Evolutionary conservation across 106 monocot genomes (phyloP).

Genomic region (Allium sativum): DNA sequence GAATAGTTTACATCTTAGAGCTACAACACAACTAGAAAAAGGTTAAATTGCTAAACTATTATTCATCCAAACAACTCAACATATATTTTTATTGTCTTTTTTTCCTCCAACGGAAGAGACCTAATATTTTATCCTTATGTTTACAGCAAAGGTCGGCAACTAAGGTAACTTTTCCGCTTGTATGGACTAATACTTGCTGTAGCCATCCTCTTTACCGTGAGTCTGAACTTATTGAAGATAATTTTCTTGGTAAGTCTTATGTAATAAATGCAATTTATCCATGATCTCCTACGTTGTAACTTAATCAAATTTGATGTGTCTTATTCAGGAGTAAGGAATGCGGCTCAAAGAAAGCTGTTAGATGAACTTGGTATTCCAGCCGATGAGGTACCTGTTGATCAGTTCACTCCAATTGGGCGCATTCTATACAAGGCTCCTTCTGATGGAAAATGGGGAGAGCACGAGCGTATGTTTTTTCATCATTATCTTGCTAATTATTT

Average conservation of each 20-base stretch:
- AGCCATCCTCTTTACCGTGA: constrained; percentile 62
- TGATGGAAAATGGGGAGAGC: constrained; percentile 99
- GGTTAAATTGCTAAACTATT: no score
- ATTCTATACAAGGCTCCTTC: constrained; percentile 97
- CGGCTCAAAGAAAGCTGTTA: constrained; percentile 79
- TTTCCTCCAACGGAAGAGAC: background rate
- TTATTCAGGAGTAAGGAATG: constrained; percentile 70
- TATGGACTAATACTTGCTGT: constrained; percentile 70
- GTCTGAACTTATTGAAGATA: constrained; percentile 49
- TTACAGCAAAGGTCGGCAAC: constrained; percentile 67
- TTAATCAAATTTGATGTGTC: background rate
- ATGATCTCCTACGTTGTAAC: background rate
- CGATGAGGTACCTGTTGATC: constrained; percentile 62
- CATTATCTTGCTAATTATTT: no score
- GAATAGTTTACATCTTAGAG: no score
- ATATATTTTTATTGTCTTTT: background rate
- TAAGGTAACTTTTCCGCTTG: constrained; percentile 58
- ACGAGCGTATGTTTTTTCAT: constrained; percentile 45
- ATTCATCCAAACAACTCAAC: no score
- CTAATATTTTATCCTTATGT: background rate
- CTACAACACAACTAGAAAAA: no score
- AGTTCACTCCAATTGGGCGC: constrained; percentile 76
- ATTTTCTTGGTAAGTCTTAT: constrained; percentile 28
- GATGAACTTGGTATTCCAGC: constrained; percentile 86
- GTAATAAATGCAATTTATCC: background rate